Evolutionary conservation across 2,329 filamentous ascomycete genomes (phyloP), one percentile per base, ranked within the genome.

Genomic region (Curvularia lunata): DNA sequence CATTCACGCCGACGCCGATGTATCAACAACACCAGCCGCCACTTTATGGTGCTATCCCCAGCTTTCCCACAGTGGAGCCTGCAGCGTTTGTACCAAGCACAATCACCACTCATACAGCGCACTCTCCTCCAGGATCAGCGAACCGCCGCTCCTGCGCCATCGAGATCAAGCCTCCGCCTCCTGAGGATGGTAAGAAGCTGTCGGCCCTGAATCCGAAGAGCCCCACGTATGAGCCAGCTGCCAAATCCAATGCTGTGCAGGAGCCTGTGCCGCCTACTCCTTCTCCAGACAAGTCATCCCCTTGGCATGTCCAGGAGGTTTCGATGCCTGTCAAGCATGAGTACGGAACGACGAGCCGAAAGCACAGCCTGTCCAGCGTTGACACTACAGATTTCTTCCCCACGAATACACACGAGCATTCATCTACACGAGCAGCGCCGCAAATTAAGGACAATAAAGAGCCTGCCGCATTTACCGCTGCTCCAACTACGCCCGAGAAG

Each of bases 321-420:
- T 54, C 51, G 28, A 52, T 52, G 43, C 52, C 55, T 3, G 58
- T 68, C 23, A 65, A 56, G 41, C 63, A 63, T 27, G 61, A 61
- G 37, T 49, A 58, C 13, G 63, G 55, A 13, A 51, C 51, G n/a
- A 48, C 72, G 16, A 70, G 67, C 48, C 73, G 73, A 46, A 74
- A 76, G 59, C 68, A 64, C 32, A 78, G 76, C 58, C 56, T 76
- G 25, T 77, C 76, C 4, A 78, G 75, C 54, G 70, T 78, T 41
- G 73, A 75, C 48, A 79, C 77, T 6, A 75, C 71, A 21, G 76
- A 78, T 55, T 79, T 79, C 66, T 79, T 79, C 42, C 77, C 77
- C 9, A 74, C 64, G 8, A 78, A 78, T 46, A 74, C 77, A 9
- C 74, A 78, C 30, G 75, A 78, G 60, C 71, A 77, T 61, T 78